A percentile compares a stretch with the other conserved stretches of the same genome.
Conservation (phyloP, 2,329 filamentous ascomycete genomes). For the Sporothrix brasiliensis region DNA sequence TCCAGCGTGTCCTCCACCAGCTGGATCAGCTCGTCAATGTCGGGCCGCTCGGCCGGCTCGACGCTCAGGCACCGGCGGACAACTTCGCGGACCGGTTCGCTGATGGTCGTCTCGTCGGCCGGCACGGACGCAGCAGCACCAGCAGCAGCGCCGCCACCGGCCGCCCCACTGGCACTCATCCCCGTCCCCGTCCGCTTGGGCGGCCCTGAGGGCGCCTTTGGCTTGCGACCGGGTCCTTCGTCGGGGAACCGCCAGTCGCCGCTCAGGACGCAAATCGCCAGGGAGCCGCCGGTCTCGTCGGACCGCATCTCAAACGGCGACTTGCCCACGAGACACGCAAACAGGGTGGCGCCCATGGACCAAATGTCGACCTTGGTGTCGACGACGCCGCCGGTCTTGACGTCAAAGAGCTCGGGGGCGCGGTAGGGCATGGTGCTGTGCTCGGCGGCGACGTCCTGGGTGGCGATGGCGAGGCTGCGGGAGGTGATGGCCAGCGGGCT, state of each 20-base stretch:
- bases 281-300: slow-evolving; percentile 91
- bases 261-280: slow-evolving; percentile 88
- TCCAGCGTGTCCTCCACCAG: slow-evolving; percentile 76
- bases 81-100: slow-evolving; percentile 80
- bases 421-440: slow-evolving; percentile 99
- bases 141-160: slow-evolving; percentile 40
- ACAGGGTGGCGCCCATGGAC: slow-evolving; percentile 96
- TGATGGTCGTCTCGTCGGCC: slow-evolving; percentile 61
- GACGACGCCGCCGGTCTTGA: slow-evolving; percentile 87
- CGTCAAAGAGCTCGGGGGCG: slow-evolving; percentile 95
- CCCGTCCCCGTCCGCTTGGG: slow-evolving; percentile 40
- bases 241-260: slow-evolving; percentile 98
- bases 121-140: slow-evolving; percentile 39
- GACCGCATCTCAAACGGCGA: slow-evolving; percentile 94
- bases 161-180: slow-evolving; percentile 39
- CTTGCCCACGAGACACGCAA: slow-evolving; percentile 94
- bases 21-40: slow-evolving; percentile 79
- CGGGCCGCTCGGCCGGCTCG: slow-evolving; percentile 83
- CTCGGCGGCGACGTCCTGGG: slow-evolving; percentile 92
- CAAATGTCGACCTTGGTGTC: slow-evolving; percentile 98
- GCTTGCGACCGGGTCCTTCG: slow-evolving; percentile 65
- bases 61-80: slow-evolving; percentile 84
- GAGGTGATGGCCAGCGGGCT: slow-evolving; percentile 89
- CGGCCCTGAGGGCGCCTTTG: background rate
- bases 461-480: slow-evolving; percentile 83